Evolutionary conservation across 768 basidiomycete species (phyloP).

Genomic region (Galerina sulciceps): DNA sequence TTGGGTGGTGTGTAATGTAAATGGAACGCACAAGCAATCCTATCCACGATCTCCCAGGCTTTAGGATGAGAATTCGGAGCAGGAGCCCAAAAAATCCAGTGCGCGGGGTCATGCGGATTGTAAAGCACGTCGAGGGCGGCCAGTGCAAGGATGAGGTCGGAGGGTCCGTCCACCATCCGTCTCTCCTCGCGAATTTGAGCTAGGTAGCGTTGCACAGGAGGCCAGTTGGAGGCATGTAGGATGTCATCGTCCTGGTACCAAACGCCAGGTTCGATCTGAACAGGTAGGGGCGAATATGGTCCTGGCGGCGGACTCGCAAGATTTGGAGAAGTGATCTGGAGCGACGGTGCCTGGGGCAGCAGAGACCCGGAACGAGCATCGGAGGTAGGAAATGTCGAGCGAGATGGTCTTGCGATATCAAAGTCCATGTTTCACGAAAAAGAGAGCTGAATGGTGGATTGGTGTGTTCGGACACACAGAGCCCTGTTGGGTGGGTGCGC

Average conservation of each 20-base stretch:
- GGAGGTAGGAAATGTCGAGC: constrained; percentile 22
- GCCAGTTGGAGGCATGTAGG: constrained; percentile 50
- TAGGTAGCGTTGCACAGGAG: constrained; percentile 54
- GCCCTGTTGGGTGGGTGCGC: constrained; percentile 14
- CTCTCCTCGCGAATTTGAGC: constrained; percentile 40
- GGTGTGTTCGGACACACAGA: background rate
- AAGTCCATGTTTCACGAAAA: constrained; percentile 10
- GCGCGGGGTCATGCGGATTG: constrained; percentile 55
- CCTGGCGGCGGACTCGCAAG: constrained; percentile 26
- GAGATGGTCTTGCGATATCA: constrained; percentile 15
- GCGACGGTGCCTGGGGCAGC: constrained; percentile 1
- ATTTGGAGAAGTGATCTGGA: constrained; percentile 2
- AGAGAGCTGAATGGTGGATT: background rate
- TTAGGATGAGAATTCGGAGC: constrained; percentile 47
- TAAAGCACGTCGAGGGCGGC: constrained; percentile 66
- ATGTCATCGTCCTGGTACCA: constrained; percentile 41
- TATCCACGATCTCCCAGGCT: constrained; percentile 58
- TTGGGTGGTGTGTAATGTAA: background rate
- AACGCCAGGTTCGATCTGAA: constrained; percentile 40
- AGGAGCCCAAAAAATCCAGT: constrained; percentile 69
- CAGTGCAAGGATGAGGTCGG: constrained; percentile 54
- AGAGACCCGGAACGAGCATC: constrained; percentile 24
- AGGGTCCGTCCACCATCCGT: constrained; percentile 41
- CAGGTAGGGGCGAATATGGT: constrained; percentile 21
- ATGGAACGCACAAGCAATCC: constrained; percentile 52